These are phyloP conservation scores for Colletotrichum plurivorum DNA, from an alignment of 2,329 filamentous ascomycete species.

Conservation along the genomic window DNA sequence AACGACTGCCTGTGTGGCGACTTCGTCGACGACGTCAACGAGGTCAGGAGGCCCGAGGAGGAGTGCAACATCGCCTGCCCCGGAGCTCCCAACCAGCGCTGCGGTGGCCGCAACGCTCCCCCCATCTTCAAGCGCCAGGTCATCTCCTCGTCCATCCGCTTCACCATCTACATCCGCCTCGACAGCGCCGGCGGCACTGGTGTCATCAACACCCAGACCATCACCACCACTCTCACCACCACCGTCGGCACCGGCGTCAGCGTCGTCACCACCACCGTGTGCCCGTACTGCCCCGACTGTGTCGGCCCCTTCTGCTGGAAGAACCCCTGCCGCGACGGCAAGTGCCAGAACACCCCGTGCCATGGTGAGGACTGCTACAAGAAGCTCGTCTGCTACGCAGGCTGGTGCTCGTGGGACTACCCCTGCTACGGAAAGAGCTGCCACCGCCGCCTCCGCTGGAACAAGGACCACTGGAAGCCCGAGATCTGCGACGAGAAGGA, in stretches of 20 bases:
- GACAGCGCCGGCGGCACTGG: not conserved
- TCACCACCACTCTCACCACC: conserved; percentile 23
- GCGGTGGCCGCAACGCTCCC: conserved; percentile 53
- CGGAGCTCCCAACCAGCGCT: conserved; percentile 55
- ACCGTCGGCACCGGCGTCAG: conserved; percentile 1
- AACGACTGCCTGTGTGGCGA: conserved; percentile 45
- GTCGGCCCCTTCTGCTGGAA: conserved; percentile 28
- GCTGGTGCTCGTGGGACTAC: conserved; percentile 49
- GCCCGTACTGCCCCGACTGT: conserved; percentile 32
- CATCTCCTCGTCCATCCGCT: conserved; percentile 22
- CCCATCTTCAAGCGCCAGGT: conserved; percentile 24
- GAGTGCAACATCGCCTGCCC: conserved; percentile 57
- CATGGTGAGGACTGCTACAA: conserved; percentile 43
- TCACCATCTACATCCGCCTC: conserved; percentile 32
- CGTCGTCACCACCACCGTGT: conserved; percentile 28
- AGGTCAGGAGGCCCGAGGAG: conserved; percentile 21
- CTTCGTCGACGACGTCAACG: conserved; percentile 34
- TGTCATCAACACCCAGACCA: conserved; percentile 13
- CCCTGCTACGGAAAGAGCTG: conserved; percentile 45
- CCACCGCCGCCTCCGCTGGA: conserved; percentile 40
- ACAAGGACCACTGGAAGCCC: conserved; percentile 33
- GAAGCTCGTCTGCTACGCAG: conserved; percentile 53
- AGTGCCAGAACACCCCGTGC: conserved; percentile 34
- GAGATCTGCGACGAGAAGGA: conserved; percentile 30
- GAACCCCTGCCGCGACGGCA: conserved; percentile 12